These are phyloP conservation scores for Chenopodium formosanum DNA, from an alignment of 148 eudicot genomes.

Conservation along the genomic window DNA sequence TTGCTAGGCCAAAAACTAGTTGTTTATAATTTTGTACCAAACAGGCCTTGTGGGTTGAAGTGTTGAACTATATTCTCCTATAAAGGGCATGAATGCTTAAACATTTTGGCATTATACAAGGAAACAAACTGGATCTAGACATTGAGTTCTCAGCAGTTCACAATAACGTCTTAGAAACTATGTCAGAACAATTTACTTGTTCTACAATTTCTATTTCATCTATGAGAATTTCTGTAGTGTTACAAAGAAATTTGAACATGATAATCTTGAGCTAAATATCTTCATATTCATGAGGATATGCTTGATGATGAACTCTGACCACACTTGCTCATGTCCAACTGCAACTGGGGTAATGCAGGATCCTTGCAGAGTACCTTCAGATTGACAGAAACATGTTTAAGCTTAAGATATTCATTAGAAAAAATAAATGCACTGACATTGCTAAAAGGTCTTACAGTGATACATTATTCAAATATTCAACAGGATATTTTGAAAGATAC, in stretches of 20 bases:
- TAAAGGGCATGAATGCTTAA: no score
- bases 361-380: conserved; percentile 56
- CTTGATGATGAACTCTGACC: conserved; percentile 69
- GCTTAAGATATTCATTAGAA: not conserved
- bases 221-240: conserved; percentile 9
- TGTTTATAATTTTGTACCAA: not conserved
- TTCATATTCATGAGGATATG: conserved; percentile 47
- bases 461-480: not conserved
- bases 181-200: conserved; percentile 12
- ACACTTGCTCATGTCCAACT: conserved; percentile 52
- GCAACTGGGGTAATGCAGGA: conserved; percentile 43
- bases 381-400: not conserved
- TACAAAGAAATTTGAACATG: conserved; percentile 8
- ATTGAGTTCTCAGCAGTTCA: not conserved
- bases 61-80: not conserved
- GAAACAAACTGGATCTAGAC: conserved; percentile 2
- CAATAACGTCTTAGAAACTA: not conserved
- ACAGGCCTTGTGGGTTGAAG: not conserved
- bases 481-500: conserved; percentile 25
- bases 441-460: not conserved
- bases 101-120: not conserved
- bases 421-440: not conserved
- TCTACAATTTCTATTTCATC: conserved; percentile 22
- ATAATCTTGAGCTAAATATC: not conserved
- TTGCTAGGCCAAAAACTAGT: no score